A percentile compares a stretch with the other conserved stretches of the same genome.
Evolutionary conservation across 331 rosid genomes (phyloP).

Genomic region (Prunus yedoensis): DNA sequence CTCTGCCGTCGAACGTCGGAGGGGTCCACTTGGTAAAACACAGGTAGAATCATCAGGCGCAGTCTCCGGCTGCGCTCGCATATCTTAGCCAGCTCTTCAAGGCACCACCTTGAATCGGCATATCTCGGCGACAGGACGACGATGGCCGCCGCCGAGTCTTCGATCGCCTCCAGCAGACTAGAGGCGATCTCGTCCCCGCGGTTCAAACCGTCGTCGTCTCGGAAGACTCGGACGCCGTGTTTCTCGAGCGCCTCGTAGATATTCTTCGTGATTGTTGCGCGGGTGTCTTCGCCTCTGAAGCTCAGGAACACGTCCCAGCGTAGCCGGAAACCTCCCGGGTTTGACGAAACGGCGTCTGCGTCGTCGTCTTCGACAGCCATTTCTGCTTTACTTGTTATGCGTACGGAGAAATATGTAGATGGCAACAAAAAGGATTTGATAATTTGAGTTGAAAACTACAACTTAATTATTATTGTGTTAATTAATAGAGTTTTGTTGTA

Average conservation of each 20-base stretch:
- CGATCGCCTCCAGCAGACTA: conserved; percentile 49
- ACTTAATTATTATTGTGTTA: too few relatives aligned
- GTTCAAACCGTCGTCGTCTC: conserved; percentile 50
- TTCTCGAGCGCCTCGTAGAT: conserved; percentile 33
- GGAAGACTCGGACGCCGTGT: conserved; percentile 47
- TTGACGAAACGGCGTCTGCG: conserved; percentile 4
- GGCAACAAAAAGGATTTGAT: too few relatives aligned
- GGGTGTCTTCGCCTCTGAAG: conserved; percentile 66
- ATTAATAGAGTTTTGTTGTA: too few relatives aligned
- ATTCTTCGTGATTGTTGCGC: conserved; percentile 27
- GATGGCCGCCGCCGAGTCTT: conserved; percentile 64
- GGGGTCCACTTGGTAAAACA: conserved; percentile 56
- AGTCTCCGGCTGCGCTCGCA: conserved; percentile 35
- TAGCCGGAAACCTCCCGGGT: conserved; percentile 44
- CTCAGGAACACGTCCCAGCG: conserved; percentile 78
- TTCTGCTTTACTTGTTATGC: neutral
- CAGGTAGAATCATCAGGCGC: conserved; percentile 40
- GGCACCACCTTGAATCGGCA: conserved; percentile 62
- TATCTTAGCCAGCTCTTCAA: conserved; percentile 55
- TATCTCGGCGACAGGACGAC: conserved; percentile 47
- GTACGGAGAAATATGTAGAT: too few relatives aligned
- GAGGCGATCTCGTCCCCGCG: conserved; percentile 54
- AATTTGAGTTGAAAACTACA: too few relatives aligned
- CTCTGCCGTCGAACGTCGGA: conserved; percentile 40
- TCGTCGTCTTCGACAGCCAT: conserved; percentile 17